Base-by-base conservation (phyloP, 768 basidiomycete species). In the Omphalotus guepiniiformis region DNA sequence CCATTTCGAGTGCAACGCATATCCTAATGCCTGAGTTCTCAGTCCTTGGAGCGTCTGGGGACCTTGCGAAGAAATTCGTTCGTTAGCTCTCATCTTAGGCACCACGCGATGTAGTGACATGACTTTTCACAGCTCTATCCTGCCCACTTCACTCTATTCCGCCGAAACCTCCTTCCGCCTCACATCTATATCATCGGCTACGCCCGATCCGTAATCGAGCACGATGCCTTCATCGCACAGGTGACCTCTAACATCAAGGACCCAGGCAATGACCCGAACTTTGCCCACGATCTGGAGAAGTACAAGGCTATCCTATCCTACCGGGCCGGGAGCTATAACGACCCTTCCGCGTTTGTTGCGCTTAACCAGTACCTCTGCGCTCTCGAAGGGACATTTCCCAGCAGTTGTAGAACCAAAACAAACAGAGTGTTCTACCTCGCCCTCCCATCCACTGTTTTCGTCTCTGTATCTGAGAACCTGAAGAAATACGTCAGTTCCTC, bases 11-110 rank as follows among this genome's bases (percentile, higher is more conserved):
- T n/a, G n/a, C n/a, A n/a, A n/a, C n/a, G n/a, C n/a, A n/a, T n/a
- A n/a, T n/a, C n/a, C n/a, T n/a, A n/a, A n/a, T n/a, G n/a, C n/a
- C n/a, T n/a, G n/a, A n/a, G n/a, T n/a, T n/a, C n/a, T n/a, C 61
- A 93, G 94, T 98, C 45, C 81, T 93, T 52, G 94, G 94, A 47
- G 94, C 95, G 2, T 94, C 92, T 45, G 95, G 95, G 35, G 95
- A 98, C 74, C 76, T 98, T 36, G 95, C 95, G 53, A 95, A 96
- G 85, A 98, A 98, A 74, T 97, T 97, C 81, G 93, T 82, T 42
- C 36, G 28, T 37, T 38, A n/a, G n/a, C n/a, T n/a, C n/a, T n/a
- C n/a, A n/a, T n/a, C 42, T 41, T 47, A 42, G 21, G 35, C 36
- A 22, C 26, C n/a, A n/a, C n/a, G 47, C 41, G 47, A n/a, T 50